A percentile compares a stretch with the other conserved stretches of the same genome.
Evolutionary conservation across 768 basidiomycete genomes (phyloP).

Genomic region (Lactifluus pinguis): DNA sequence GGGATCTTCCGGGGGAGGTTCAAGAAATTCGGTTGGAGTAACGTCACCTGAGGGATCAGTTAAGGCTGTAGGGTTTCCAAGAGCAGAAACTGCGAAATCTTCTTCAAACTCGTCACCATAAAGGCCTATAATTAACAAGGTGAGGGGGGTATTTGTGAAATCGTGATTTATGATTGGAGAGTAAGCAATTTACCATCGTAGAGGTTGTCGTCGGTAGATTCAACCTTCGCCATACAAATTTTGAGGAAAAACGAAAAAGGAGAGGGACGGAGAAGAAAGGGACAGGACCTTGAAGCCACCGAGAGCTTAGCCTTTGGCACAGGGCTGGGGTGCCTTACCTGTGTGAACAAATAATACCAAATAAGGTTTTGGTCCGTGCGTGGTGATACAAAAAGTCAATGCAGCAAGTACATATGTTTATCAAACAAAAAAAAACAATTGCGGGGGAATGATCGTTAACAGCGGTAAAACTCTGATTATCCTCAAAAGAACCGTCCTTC

Average conservation of each 20-base stretch:
- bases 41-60: not conserved
- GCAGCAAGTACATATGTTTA: constrained; percentile 13
- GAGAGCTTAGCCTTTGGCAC: not conserved
- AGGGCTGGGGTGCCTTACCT: too few relatives aligned
- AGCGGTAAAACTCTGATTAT: constrained; percentile 4
- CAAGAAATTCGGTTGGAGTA: not conserved
- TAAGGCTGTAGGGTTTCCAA: constrained; percentile 1
- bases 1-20: constrained; percentile 11
- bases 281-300: too few relatives aligned
- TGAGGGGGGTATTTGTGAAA: not conserved
- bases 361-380: constrained; percentile 4
- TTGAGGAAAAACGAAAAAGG: not conserved
- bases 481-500: not conserved
- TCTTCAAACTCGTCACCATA: constrained; percentile 21
- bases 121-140: constrained; percentile 4
- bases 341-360: constrained; percentile 10
- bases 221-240: constrained; percentile 13
- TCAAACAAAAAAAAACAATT: constrained; percentile 2
- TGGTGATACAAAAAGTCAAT: not conserved
- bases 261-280: not conserved
- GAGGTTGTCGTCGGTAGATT: constrained; percentile 17
- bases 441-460: constrained; percentile 5
- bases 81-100: constrained; percentile 14
- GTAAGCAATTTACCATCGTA: constrained; percentile 12
- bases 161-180: not conserved